phyloP scores from a whole-genome alignment of 148 eudicot species.

The Cornus florida region DNA sequence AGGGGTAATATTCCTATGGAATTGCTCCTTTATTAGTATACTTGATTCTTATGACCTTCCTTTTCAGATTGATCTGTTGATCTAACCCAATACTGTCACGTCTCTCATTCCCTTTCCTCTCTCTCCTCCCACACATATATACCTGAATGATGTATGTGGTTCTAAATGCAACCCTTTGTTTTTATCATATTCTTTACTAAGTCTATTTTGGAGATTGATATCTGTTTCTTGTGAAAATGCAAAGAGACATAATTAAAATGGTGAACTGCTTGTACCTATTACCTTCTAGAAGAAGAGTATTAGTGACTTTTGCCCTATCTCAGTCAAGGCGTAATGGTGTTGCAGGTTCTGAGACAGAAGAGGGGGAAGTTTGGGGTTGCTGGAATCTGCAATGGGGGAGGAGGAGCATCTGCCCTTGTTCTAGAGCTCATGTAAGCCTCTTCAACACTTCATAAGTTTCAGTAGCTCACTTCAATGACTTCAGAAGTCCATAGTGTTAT shows the following conservation, averaged over 20 bases:
- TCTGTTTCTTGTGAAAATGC: constrained; percentile 3
- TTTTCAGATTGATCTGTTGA: background rate
- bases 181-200: background rate
- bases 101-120: constrained; percentile 2
- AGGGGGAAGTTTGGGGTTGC: constrained; percentile 82
- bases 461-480: background rate
- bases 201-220: background rate
- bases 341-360: constrained; percentile 72
- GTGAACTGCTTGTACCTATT: background rate
- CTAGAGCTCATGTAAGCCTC: constrained; percentile 77
- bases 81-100: background rate
- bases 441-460: background rate
- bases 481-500: background rate
- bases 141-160: background rate
- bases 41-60: background rate
- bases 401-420: constrained; percentile 93
- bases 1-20: constrained; percentile 52
- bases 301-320: background rate
- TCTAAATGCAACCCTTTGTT: background rate
- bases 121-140: too few relatives aligned
- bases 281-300: background rate
- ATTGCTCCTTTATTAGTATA: background rate
- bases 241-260: background rate
- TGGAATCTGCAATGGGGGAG: constrained; percentile 97
- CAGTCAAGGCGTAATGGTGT: constrained; percentile 3